A percentile compares a stretch with the other conserved stretches of the same genome.
These are phyloP conservation scores for Coemansia brasiliensis DNA, from an alignment of 192 early-diverging fungal species.

Conservation along the genomic window DNA sequence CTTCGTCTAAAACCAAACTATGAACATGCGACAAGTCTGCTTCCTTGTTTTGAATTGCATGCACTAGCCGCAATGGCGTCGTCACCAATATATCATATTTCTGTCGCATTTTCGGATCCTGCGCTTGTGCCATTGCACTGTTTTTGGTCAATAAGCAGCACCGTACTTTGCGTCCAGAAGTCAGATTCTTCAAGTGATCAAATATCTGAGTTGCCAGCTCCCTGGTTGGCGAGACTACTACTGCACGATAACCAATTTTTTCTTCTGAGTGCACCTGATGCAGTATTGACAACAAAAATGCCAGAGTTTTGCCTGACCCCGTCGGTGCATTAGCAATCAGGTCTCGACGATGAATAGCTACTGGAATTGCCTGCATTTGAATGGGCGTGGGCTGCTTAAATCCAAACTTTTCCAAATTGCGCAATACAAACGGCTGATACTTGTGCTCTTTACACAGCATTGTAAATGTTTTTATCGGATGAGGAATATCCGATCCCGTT, in stretches of 20 bases:
- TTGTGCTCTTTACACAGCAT: conserved; percentile 73
- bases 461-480: conserved; percentile 79
- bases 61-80: conserved; percentile 89
- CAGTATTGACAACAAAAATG: conserved; percentile 89
- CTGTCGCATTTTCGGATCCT: conserved; percentile 63
- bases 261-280: conserved; percentile 78
- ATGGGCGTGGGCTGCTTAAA: conserved; percentile 84
- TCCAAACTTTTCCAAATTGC: conserved; percentile 67
- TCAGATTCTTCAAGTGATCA: conserved; percentile 75
- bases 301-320: conserved; percentile 97
- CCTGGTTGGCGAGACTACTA: conserved; percentile 91
- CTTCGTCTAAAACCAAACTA: conserved; percentile 79
- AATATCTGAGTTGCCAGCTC: conserved; percentile 91
- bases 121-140: conserved; percentile 66
- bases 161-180: conserved; percentile 75
- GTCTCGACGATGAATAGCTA: conserved; percentile 88
- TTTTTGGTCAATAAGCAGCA: conserved; percentile 82
- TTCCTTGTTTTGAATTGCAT: conserved; percentile 76
- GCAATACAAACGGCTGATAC: conserved; percentile 68
- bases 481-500: conserved; percentile 82
- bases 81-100: conserved; percentile 92
- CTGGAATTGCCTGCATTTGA: conserved; percentile 92
- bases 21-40: conserved; percentile 77
- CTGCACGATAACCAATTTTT: conserved; percentile 81
- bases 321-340: conserved; percentile 96